Conservation (phyloP, 2,329 filamentous ascomycete species). For the Mycogone perniciosa region DNA sequence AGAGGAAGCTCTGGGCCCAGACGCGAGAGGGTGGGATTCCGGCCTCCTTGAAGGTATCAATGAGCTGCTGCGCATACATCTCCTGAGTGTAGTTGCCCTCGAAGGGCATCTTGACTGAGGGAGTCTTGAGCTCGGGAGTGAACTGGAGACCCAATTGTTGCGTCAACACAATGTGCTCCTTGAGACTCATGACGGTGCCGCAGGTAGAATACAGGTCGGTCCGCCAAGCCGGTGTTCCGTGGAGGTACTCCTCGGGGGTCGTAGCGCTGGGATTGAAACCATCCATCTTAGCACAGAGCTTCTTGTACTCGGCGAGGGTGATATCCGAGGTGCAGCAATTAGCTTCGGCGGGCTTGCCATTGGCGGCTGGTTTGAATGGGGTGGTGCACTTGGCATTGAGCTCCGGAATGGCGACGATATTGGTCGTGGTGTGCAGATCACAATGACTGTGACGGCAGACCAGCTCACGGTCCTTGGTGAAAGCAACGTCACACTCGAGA, state of each 20-base stretch:
- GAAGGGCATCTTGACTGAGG: slow-evolving; percentile 65
- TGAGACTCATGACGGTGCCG: slow-evolving; percentile 53
- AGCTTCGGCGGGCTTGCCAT: slow-evolving; percentile 47
- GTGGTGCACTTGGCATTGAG: slow-evolving; percentile 58
- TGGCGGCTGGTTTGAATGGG: slow-evolving; percentile 52
- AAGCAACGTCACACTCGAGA: slow-evolving; percentile 62
- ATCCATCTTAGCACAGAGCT: slow-evolving; percentile 67
- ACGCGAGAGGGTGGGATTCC: slow-evolving; percentile 49
- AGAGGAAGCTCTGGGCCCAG: slow-evolving; percentile 60
- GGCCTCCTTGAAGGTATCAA: slow-evolving; percentile 51
- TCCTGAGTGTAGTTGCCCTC: slow-evolving; percentile 56
- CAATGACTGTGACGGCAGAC: slow-evolving; percentile 63
- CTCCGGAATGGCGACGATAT: slow-evolving; percentile 56
- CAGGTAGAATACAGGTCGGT: slow-evolving; percentile 62
- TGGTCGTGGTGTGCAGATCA: slow-evolving; percentile 62
- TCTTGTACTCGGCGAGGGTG: slow-evolving; percentile 60
- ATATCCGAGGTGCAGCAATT: slow-evolving; percentile 68
- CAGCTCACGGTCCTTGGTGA: slow-evolving; percentile 58
- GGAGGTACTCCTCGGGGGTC: slow-evolving; percentile 50
- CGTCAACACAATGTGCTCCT: slow-evolving; percentile 56
- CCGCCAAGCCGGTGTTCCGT: slow-evolving; percentile 54
- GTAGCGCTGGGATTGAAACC: slow-evolving; percentile 52
- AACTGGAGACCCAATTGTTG: slow-evolving; percentile 55
- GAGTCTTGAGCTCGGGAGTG: slow-evolving; percentile 62
- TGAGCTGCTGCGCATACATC: slow-evolving; percentile 57